Percentiles rank a stretch among this genome's conserved stretches.
Evolutionary conservation across 257 asterid species (phyloP).

Genomic region (Capsicum rhomboideum): DNA sequence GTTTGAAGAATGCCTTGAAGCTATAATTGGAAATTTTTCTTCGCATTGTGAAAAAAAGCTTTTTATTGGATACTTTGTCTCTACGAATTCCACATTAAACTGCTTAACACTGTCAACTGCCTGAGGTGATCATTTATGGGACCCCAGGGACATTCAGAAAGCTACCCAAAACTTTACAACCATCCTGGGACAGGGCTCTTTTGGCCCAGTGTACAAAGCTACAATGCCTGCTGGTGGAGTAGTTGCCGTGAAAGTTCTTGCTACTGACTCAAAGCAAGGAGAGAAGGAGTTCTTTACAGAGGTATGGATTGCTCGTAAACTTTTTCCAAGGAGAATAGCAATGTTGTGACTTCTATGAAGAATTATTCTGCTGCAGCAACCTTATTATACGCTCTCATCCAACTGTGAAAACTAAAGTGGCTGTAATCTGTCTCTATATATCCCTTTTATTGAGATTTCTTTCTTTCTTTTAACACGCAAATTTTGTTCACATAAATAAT

Average conservation of each 20-base stretch:
- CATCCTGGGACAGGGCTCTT: conserved; percentile 88
- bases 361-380: background rate
- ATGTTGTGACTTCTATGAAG: background rate
- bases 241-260: conserved; percentile 96
- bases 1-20: background rate
- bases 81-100: background rate
- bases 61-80: background rate
- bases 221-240: conserved; percentile 67
- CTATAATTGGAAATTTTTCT: background rate
- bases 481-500: background rate
- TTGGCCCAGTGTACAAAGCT: conserved; percentile 97
- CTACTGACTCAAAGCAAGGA: conserved; percentile 94
- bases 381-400: background rate
- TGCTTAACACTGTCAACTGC: background rate
- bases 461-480: background rate
- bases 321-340: background rate
- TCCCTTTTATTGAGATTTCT: background rate
- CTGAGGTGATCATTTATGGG: conserved; percentile 8
- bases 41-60: background rate
- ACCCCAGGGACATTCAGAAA: conserved; percentile 80
- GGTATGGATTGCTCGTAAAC: conserved; percentile 26
- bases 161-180: conserved; percentile 87
- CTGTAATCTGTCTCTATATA: background rate
- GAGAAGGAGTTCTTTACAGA: conserved; percentile 92
- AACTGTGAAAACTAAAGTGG: background rate